Conservation (phyloP, 2,329 filamentous ascomycete genomes). For the Aspergillus vadensis region DNA sequence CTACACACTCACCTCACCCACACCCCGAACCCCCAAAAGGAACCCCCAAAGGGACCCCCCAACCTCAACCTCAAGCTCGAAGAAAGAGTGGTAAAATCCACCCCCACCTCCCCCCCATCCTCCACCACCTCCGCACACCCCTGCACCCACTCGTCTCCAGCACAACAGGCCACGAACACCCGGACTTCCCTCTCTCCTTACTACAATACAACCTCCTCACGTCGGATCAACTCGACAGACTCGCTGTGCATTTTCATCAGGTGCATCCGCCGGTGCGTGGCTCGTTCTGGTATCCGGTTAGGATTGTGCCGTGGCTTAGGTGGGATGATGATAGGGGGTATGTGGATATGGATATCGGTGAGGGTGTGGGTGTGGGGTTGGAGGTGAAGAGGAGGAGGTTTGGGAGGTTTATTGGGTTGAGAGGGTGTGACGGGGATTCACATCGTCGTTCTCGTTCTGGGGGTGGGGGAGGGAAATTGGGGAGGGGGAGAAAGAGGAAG, state of each 20-base stretch:
- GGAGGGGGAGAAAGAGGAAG: not conserved
- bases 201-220: slow-evolving; percentile 47
- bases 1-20: slow-evolving; percentile 39
- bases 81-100: not conserved
- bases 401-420: slow-evolving; percentile 47
- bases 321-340: slow-evolving; percentile 14
- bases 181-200: slow-evolving; percentile 40
- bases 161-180: slow-evolving; percentile 39
- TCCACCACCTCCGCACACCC: slow-evolving; percentile 33
- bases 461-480: slow-evolving; percentile 34
- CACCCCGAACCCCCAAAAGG: slow-evolving; percentile 35
- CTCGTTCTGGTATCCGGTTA: slow-evolving; percentile 39
- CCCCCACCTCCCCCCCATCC: slow-evolving; percentile 15
- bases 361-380: slow-evolving; percentile 13
- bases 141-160: slow-evolving; percentile 42
- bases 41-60: not conserved
- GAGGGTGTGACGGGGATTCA: slow-evolving; percentile 34
- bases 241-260: slow-evolving; percentile 48
- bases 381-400: slow-evolving; percentile 44
- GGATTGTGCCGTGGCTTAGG: slow-evolving; percentile 33
- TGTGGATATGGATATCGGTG: too few species aligned
- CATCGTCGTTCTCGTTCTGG: too few species aligned
- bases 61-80: not conserved
- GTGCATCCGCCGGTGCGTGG: slow-evolving; percentile 36
- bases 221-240: slow-evolving; percentile 41